These are phyloP conservation scores for Diplodia seriata DNA, from an alignment of 2,329 filamentous ascomycete genomes.

Conservation along the genomic window DNA sequence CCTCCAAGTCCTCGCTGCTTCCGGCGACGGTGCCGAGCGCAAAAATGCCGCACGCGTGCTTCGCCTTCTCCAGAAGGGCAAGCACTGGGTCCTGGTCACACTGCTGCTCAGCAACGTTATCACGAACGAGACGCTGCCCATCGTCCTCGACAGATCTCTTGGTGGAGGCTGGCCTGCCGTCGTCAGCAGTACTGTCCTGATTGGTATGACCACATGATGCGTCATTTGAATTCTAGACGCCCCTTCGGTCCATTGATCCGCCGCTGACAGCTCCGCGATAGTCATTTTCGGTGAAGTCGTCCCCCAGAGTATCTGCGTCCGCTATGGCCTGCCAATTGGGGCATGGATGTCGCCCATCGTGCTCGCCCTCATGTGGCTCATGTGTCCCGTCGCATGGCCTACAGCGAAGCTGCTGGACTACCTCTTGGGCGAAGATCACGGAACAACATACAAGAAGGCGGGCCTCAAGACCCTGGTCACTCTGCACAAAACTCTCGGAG, in stretches of 20 bases:
- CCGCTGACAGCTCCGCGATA: conserved; percentile 48
- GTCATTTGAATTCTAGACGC: conserved; percentile 8
- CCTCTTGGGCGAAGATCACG: conserved; percentile 91
- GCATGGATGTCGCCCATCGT: conserved; percentile 92
- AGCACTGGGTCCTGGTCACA: conserved; percentile 98
- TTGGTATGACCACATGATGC: conserved; percentile 67
- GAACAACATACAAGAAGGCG: conserved; percentile 97
- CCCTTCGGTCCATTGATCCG: neutral
- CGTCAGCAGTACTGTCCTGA: conserved; percentile 88
- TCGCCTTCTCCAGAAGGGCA: conserved; percentile 80
- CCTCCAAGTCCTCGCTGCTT: conserved; percentile 89
- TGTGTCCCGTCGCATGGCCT: conserved; percentile 89
- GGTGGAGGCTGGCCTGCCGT: conserved; percentile 95
- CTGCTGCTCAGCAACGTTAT: conserved; percentile 95
- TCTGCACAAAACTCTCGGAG: conserved; percentile 88
- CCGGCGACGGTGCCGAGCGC: conserved; percentile 82
- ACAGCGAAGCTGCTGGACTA: conserved; percentile 94
- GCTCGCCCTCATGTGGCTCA: conserved; percentile 86
- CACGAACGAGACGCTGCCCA: conserved; percentile 94
- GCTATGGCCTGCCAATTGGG: conserved; percentile 93
- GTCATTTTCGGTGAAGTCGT: conserved; percentile 98
- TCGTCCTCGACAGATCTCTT: conserved; percentile 90
- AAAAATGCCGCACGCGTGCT: conserved; percentile 85
- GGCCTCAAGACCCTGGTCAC: conserved; percentile 96
- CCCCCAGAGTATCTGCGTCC: conserved; percentile 94